A percentile compares a stretch with the other conserved stretches of the same genome.
Evolutionary conservation across 345 rosid genomes (phyloP).

Genomic region (Brassica cretica): DNA sequence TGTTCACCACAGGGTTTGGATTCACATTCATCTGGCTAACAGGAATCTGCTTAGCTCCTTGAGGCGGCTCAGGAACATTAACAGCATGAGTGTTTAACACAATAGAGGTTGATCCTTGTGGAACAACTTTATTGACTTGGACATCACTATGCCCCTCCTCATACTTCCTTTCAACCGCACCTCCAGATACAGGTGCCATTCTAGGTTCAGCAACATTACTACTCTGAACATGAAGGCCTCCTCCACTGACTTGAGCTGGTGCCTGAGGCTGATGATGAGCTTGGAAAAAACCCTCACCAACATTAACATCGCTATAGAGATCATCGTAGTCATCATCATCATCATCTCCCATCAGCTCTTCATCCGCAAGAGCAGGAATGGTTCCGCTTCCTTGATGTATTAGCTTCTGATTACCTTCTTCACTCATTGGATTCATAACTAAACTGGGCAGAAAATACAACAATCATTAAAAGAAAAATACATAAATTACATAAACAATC

Average conservation of each 20-base stretch:
- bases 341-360: constrained; percentile 62
- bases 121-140: constrained; percentile 48
- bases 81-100: constrained; percentile 48
- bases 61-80: constrained; percentile 53
- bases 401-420: constrained; percentile 58
- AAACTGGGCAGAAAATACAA: constrained; percentile 39
- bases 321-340: constrained; percentile 90
- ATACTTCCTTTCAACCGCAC: constrained; percentile 51
- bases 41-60: constrained; percentile 52
- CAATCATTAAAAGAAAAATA: constrained; percentile 5
- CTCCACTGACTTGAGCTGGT: constrained; percentile 50
- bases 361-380: constrained; percentile 83
- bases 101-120: constrained; percentile 50
- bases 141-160: constrained; percentile 48
- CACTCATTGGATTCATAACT: constrained; percentile 52
- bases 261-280: constrained; percentile 54
- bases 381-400: constrained; percentile 73
- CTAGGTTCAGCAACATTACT: constrained; percentile 47
- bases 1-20: constrained; percentile 47
- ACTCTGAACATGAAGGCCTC: constrained; percentile 40
- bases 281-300: constrained; percentile 73
- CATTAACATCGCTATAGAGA: constrained; percentile 84
- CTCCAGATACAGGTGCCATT: constrained; percentile 46
- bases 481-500: neutral
- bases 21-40: constrained; percentile 57